Base-by-base conservation (phyloP, 345 rosid genomes). In the Aethionema arabicum region DNA sequence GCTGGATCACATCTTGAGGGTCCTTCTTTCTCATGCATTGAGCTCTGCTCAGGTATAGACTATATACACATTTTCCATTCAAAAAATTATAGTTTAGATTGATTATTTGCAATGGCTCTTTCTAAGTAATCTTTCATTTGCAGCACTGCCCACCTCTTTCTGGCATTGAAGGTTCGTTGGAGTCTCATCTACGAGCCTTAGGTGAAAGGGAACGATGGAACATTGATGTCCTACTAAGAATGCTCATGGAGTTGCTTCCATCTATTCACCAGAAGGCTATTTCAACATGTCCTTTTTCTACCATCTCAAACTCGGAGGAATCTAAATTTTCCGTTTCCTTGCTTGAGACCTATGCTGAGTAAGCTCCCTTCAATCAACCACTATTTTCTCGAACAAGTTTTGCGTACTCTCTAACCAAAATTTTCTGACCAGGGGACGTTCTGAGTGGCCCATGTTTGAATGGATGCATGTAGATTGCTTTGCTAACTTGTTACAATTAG, bases 141-240 rank as follows among this genome's bases (percentile, higher is more conserved):
- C 82, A 92, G 98, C 85, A 73, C 43, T 87, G 97, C 50, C 96
- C 98, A 38, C 95, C 95, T 47, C 83, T 89, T 74, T 89, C 98
- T 45, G 97, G 97, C 37, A 96, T 92, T 69, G 93, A 92, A 79
- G 95, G 98, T 53, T 87, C 97, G 52, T 61, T 89, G 68, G 98
- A 92, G 72, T 87, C 90, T 56, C 90, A 89, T 73, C 77, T 92
- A 56, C 95, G 77, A 71, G 91, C 80, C 65, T 72, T 92, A 64
- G 98, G 98, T 72, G 96, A 89, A 82, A 82, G 90, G 33, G 96
- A 92, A 71, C 95, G 87, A 48, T 89, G 98, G 98, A 87, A 76
- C 73, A 77, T 89, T 72, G 95, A 89, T 79, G 91, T 87, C 75
- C 78, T 92, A 43, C 72, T 92, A 74, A 85, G 93, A 74, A 84